These are phyloP conservation scores for Cyphellophora europaea DNA, from an alignment of 2,329 filamentous ascomycete genomes.

Conservation along the genomic window DNA sequence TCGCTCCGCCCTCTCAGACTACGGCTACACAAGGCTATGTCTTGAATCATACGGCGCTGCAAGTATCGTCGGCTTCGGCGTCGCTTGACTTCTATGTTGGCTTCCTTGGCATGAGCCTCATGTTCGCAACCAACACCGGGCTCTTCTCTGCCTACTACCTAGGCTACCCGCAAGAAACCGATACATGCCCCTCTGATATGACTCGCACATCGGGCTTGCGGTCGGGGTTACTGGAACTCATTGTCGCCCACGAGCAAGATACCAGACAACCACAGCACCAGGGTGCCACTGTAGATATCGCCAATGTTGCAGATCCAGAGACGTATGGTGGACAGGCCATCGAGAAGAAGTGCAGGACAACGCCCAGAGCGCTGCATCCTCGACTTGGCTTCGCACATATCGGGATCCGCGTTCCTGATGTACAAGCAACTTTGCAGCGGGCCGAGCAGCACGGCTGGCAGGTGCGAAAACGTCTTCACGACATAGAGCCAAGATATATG, in stretches of 20 bases:
- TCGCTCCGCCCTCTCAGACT: too few species aligned
- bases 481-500: too few species aligned
- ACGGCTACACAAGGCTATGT: slow-evolving; percentile 1
- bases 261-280: too few species aligned
- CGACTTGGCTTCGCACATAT: slow-evolving; percentile 6
- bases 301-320: too few species aligned
- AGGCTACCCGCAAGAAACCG: slow-evolving; percentile 1
- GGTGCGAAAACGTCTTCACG: too few species aligned
- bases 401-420: slow-evolving; percentile 3
- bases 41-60: slow-evolving; percentile 1
- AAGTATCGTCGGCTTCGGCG: neutral
- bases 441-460: too few species aligned
- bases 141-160: slow-evolving; percentile 4
- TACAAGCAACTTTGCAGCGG: too few species aligned
- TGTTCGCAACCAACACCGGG: slow-evolving; percentile 3
- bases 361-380: too few species aligned
- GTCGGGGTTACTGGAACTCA: slow-evolving; percentile 2
- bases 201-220: neutral
- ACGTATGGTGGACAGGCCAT: too few species aligned
- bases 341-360: too few species aligned
- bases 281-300: too few species aligned
- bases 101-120: slow-evolving; percentile 3
- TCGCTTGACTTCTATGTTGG: slow-evolving; percentile 3
- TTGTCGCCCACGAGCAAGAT: too few species aligned
- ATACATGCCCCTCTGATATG: slow-evolving; percentile 2